These are phyloP conservation scores for Excoecaria agallocha DNA, from an alignment of 345 rosid genomes.

Conservation along the genomic window DNA sequence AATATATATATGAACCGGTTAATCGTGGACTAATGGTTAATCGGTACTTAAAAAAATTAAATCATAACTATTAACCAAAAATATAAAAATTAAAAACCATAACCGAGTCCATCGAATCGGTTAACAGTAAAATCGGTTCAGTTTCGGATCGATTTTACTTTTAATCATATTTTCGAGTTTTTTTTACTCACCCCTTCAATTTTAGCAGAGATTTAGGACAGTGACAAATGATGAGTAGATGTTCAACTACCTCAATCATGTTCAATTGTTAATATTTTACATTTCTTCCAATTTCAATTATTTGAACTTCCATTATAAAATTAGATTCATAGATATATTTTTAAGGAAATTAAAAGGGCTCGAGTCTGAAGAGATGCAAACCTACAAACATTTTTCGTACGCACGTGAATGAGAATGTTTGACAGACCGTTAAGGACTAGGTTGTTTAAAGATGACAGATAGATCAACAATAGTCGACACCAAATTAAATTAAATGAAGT, in stretches of 20 bases:
- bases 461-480: neutral
- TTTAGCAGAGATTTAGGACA: neutral
- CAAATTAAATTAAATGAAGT: neutral
- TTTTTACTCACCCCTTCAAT: too few relatives aligned
- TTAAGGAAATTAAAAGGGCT: neutral
- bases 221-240: slow-evolving; percentile 32
- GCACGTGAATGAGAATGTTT: neutral
- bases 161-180: too few relatives aligned
- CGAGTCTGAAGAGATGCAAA: neutral
- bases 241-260: slow-evolving; percentile 27
- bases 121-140: too few relatives aligned
- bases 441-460: neutral
- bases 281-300: neutral
- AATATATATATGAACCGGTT: too few relatives aligned
- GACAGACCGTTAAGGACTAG: neutral
- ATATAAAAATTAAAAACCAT: too few relatives aligned
- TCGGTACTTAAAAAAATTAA: too few relatives aligned
- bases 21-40: too few relatives aligned
- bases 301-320: neutral
- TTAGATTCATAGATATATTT: neutral
- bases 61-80: too few relatives aligned
- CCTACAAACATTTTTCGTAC: neutral
- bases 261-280: neutral
- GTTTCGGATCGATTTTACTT: too few relatives aligned
- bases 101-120: too few relatives aligned